Evolutionary conservation across 768 basidiomycete genomes (phyloP), one percentile per base, ranked within the genome.

Genomic region (Suillus alpinus): DNA sequence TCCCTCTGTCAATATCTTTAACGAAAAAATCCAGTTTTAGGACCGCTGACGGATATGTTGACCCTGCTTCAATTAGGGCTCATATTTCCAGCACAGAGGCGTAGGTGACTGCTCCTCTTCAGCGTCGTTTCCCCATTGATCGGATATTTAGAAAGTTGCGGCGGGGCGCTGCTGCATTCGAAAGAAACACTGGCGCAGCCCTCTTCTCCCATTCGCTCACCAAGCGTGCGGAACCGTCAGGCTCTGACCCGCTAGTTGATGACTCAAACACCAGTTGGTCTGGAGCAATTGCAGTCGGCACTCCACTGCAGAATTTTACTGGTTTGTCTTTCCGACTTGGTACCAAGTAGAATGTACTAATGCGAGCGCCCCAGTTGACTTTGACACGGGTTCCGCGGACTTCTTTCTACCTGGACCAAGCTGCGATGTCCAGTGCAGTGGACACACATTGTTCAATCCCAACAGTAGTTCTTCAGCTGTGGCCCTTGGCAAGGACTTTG

Each of bases 371-470:
- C 1, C 41, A 71, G 69, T 71, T 52, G 66, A 71, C 31, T 74
- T 75, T 46, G 76, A 77, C 55, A 77, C 76, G 6, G 76, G 76
- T 12, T 73, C 73, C 14, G 60, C 72, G 12, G 76, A 76, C 46
- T 43, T 73, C 10, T 71, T 77, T 57, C 60, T 77, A n/a, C 74
- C 76, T 41, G 64, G 61, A 3, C 37, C 62, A 7, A 43, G 57
- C 8, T 76, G 76, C 62, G 26, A 26, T 26, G 26, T 26, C 34
- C 61, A 63, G n/a, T 80, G 79, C 62, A 50, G 61, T 3, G 69
- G 65, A 6, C 77, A 80, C 60, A 68, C 62, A 36, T 62, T 62
- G 47, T 81, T 80, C 64, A 63, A 75, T 59, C 69, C 80, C 10
- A 61, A 66, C 12, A 34, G 61, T 4, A 76, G 73, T 10, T 69